phyloP scores from a whole-genome alignment of 2,329 filamentous ascomycete species.

The Verticillium longisporum region DNA sequence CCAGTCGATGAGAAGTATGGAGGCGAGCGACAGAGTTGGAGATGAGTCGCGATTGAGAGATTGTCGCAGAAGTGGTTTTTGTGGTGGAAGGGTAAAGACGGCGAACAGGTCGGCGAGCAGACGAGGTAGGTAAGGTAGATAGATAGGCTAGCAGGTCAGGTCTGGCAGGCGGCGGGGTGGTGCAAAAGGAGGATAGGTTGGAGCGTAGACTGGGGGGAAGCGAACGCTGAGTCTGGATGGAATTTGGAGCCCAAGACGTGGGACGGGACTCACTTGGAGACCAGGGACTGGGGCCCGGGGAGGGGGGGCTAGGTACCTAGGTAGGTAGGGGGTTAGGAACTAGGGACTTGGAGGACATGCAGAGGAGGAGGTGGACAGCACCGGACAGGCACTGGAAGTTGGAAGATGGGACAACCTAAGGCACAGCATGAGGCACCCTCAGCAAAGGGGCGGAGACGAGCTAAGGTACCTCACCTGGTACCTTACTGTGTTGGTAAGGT shows the following conservation, averaged over 20 bases:
- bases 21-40: background rate
- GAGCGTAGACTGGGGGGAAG: background rate
- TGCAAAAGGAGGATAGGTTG: constrained; percentile 2
- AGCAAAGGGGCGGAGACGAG: background rate
- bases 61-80: background rate
- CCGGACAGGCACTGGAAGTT: background rate
- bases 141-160: background rate
- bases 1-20: background rate
- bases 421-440: background rate
- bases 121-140: background rate
- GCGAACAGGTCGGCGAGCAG: background rate
- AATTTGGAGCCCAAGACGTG: constrained; percentile 2
- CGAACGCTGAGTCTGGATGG: constrained; percentile 2
- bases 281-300: background rate
- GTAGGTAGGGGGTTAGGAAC: background rate
- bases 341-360: background rate
- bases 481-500: background rate
- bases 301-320: too few species aligned
- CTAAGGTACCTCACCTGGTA: background rate
- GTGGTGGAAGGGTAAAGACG: background rate
- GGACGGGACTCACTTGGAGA: background rate
- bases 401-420: background rate
- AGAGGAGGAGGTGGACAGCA: background rate
- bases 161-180: background rate
- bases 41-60: background rate